Base-by-base conservation (phyloP, 371 early-diverging fungal species). In the Agmasoma carcini region DNA sequence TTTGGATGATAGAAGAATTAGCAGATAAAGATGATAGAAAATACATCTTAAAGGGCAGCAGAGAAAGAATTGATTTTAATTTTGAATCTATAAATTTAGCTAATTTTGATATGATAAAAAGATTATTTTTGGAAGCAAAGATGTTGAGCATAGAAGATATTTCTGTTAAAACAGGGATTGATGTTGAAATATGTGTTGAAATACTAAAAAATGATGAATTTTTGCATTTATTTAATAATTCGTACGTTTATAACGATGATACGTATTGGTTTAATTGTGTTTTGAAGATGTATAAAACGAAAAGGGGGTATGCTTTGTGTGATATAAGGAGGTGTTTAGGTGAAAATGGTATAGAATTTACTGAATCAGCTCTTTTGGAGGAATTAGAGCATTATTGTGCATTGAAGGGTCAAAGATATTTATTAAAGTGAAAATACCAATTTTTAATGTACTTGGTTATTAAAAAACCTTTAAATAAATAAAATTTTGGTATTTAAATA, bases 1-100 rank as follows among this genome's bases (percentile, higher is more conserved):
- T 23, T 9, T 63, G 50, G 29, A 15, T 63, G 27, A 23, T 47
- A 34, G 47, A 56, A 19, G 64, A 63, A 29, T 15, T 63, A 20
- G 40, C 53, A 7, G 49, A 27, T 22, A 56, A 20, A 25, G 51
- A 41, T 14, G 64, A 40, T 12, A 37, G 46, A n/a, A n/a, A 27
- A 23, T 63, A 39, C 44, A n/a, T 20, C 12, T 60, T 63, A 7
- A 48, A 41, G 23, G 64, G 64, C 2, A 45, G 30, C 22, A 26
- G 27, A 12, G 64, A 63, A 40, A 29, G 12, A 12, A 47, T 23
- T 27, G 20, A 36, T 4, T 46, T 55, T 55, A 49, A 55, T 34
- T 37, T 5, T 25, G 47, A 55, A 20, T 15, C 29, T 11, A 11
- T 55, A 11, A 36, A 48, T 52, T 9, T 6, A 22, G 19, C 17